phyloP scores from a whole-genome alignment of 495 filamentous ascomycete genomes.

The Penicillium goetzii region DNA sequence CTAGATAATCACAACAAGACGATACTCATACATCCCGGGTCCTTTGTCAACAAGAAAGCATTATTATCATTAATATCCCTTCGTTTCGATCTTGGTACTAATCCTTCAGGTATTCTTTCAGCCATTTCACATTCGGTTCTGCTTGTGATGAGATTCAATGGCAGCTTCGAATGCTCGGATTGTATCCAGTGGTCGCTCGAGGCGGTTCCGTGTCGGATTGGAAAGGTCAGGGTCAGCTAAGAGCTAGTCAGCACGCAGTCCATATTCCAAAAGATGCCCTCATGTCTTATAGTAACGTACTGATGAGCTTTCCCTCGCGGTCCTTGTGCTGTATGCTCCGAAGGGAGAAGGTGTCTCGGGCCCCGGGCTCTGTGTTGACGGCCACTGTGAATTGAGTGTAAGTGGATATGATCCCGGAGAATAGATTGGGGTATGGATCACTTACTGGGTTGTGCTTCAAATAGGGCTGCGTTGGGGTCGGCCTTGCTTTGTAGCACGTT shows the following conservation, averaged over 20 bases:
- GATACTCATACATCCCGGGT: slow-evolving; percentile 2
- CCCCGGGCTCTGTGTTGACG: slow-evolving; percentile 23
- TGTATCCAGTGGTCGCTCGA: slow-evolving; percentile 91
- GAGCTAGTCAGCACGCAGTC: slow-evolving; percentile 7
- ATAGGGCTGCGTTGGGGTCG: slow-evolving; percentile 85
- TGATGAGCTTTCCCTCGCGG: slow-evolving; percentile 76
- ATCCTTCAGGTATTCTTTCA: background rate
- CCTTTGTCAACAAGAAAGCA: slow-evolving; percentile 11
- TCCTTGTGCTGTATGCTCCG: slow-evolving; percentile 79
- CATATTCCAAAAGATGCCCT: slow-evolving; percentile 31
- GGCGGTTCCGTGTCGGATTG: slow-evolving; percentile 76
- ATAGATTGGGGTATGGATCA: slow-evolving; percentile 11
- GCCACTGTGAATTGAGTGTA: slow-evolving; percentile 15
- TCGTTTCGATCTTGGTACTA: slow-evolving; percentile 17
- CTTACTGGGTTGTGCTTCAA: slow-evolving; percentile 83
- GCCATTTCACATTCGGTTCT: slow-evolving; percentile 27
- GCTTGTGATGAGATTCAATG: slow-evolving; percentile 63
- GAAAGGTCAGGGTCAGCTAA: slow-evolving; percentile 48
- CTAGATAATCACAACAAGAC: slow-evolving; percentile 10
- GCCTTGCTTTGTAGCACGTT: slow-evolving; percentile 70
- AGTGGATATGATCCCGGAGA: background rate
- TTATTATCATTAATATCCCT: slow-evolving; percentile 17
- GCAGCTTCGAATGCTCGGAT: slow-evolving; percentile 90
- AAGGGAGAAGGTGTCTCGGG: slow-evolving; percentile 58
- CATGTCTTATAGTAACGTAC: slow-evolving; percentile 48